phyloP scores from a whole-genome alignment of 148 eudicot species.

The Cornus suecica region DNA sequence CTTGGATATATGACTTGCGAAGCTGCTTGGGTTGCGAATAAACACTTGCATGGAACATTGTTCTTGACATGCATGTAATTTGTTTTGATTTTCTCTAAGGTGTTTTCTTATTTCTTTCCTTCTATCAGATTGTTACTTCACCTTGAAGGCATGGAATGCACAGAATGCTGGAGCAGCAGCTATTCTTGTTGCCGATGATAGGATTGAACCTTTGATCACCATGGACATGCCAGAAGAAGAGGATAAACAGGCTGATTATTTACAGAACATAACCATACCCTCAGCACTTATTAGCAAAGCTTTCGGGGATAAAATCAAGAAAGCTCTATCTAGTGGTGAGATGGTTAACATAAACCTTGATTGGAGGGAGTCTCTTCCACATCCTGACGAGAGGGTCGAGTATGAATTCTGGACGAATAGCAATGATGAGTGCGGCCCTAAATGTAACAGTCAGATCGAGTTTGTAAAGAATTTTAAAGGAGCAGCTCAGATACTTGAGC shows the following conservation, averaged over 20 bases:
- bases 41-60: not conserved
- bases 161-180: slow-evolving; percentile 94
- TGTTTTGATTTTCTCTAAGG: not conserved
- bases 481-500: slow-evolving; percentile 85
- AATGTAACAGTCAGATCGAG: slow-evolving; percentile 76
- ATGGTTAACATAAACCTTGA: slow-evolving; percentile 79
- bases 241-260: slow-evolving; percentile 49
- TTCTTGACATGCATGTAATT: not conserved
- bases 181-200: slow-evolving; percentile 75
- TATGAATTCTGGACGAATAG: slow-evolving; percentile 97
- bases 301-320: slow-evolving; percentile 76
- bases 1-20: not conserved
- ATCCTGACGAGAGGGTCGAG: slow-evolving; percentile 95
- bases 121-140: slow-evolving; percentile 77
- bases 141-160: slow-evolving; percentile 93
- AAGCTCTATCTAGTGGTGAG: slow-evolving; percentile 49
- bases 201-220: slow-evolving; percentile 79
- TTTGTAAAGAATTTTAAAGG: slow-evolving; percentile 84
- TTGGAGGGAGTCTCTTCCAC: slow-evolving; percentile 95
- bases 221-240: slow-evolving; percentile 94
- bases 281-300: slow-evolving; percentile 77
- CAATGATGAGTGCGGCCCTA: slow-evolving; percentile 91
- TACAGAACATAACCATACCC: slow-evolving; percentile 76
- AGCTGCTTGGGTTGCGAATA: not conserved
- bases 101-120: not conserved